Percentiles rank a stretch among this genome's conserved stretches.
Conservation (phyloP, 2,329 filamentous ascomycete species). For the Leptographium flavum region DNA sequence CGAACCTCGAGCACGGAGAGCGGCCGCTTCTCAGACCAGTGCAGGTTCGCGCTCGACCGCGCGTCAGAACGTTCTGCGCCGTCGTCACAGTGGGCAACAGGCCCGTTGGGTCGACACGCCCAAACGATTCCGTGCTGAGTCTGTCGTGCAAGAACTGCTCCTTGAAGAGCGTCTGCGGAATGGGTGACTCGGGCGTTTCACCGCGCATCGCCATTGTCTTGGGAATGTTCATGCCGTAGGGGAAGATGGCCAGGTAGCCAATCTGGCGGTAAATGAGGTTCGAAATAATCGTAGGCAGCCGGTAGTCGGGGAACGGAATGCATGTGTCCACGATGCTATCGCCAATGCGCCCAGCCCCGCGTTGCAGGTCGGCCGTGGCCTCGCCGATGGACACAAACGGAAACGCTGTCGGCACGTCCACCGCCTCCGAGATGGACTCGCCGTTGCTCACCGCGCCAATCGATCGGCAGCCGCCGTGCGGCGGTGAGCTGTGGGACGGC, state of each 20-base stretch:
- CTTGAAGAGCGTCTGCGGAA: conserved; percentile 27
- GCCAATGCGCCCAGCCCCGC: conserved; percentile 25
- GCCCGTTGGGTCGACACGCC: conserved; percentile 24
- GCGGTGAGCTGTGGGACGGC: conserved; percentile 46
- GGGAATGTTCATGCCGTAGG: conserved; percentile 37
- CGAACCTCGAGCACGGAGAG: conserved; percentile 53
- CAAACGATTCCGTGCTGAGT: conserved; percentile 19
- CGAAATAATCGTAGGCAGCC: conserved; percentile 29
- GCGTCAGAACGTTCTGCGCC: conserved; percentile 31
- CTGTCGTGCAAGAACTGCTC: conserved; percentile 5
- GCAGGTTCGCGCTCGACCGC: conserved; percentile 39
- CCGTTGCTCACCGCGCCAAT: conserved; percentile 49
- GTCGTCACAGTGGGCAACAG: conserved; percentile 54
- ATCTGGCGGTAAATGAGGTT: conserved; percentile 30
- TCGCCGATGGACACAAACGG: conserved; percentile 35
- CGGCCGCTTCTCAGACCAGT: conserved; percentile 50
- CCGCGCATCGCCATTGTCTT: conserved; percentile 28
- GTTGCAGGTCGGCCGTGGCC: conserved; percentile 46
- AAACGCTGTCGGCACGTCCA: conserved; percentile 43
- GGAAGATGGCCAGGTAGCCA: conserved; percentile 42
- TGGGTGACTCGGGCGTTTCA: conserved; percentile 20
- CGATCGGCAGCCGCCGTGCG: not conserved
- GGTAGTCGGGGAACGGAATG: conserved; percentile 53
- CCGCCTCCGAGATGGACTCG: conserved; percentile 38
- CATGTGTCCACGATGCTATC: conserved; percentile 50